Percentiles rank a stretch among this genome's conserved stretches.
Evolutionary conservation across 208 protist species (phyloP).

Genomic region (Naegleria fowleri): DNA sequence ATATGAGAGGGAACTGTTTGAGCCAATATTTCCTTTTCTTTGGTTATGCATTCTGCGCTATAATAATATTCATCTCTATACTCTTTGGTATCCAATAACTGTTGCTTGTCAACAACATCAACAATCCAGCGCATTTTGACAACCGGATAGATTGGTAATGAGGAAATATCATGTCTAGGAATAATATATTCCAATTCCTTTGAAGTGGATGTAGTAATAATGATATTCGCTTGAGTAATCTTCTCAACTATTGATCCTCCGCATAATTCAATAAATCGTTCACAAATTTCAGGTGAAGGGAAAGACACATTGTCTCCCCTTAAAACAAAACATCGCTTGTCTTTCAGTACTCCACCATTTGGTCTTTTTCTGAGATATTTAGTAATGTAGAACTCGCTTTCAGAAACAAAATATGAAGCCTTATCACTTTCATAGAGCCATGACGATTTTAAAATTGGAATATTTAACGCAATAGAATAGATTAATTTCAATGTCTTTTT

Average conservation of each 20-base stretch:
- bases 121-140: not conserved
- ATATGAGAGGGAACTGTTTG: not conserved
- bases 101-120: not conserved
- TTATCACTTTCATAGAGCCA: not conserved
- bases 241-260: not conserved
- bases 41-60: not conserved
- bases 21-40: not conserved
- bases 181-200: not conserved
- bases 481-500: not conserved
- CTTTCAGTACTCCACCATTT: not conserved
- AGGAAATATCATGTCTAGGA: not conserved
- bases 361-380: not conserved
- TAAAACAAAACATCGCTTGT: not conserved
- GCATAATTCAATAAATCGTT: not conserved
- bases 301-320: not conserved
- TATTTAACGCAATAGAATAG: not conserved
- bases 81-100: not conserved
- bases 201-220: not conserved
- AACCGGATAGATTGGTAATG: not conserved
- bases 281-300: not conserved
- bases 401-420: not conserved
- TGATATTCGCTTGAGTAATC: not conserved
- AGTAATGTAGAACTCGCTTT: not conserved
- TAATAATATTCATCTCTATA: conserved; percentile 1
- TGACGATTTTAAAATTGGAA: not conserved